Base-by-base conservation (phyloP, 371 early-diverging fungal genomes). In the Rhizopus stolonifer region DNA sequence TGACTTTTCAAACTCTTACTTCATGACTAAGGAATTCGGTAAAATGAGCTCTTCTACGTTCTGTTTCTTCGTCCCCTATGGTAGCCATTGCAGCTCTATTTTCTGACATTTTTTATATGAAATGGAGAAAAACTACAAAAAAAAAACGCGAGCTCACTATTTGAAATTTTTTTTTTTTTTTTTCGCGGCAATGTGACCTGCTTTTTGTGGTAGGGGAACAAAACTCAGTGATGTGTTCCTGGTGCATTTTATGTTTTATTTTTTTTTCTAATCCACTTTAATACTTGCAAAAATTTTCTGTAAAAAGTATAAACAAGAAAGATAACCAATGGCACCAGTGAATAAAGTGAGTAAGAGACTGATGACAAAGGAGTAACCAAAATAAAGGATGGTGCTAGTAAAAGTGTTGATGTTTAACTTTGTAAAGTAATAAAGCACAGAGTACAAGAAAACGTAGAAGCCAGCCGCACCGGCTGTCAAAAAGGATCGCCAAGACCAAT, bases 401-500 rank as follows among this genome's bases (percentile, higher is more conserved):
- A 87, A 78, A 34, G 85, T 82, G 42, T 79, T 77, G 56, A 95
- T 81, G 32, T 86, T 73, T 47, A 94, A 70, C 32, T 81, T 82
- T 11, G 87, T 82, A 34, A 77, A 77, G 62, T 90, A 94, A 60
- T 91, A 96, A 49, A 92, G 46, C 17, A 88, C 72, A 25, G 89
- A 82, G 65, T 94, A 96, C 51, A 92, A 50, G 62, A 93, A 92
- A 22, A 95, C 88, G 62, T 98, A 96, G 44, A 93, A 64, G 1
- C 90, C 93, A 23, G 88, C 83, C 3, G 93, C 85, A 9, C 94
- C 98, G 0, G 89, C 80, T 0, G 94, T 92, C 43, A 93, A 72
- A 77, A 95, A 95, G 2, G 97, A 77, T 9, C 94, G 78, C 98
- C 98, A 98, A 64, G 87, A 88, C 98, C 98, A 95, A 55, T 87